These are phyloP conservation scores for Naganishia sp. DNA, from an alignment of 1,284 basidiomycete genomes.

Conservation along the genomic window DNA sequence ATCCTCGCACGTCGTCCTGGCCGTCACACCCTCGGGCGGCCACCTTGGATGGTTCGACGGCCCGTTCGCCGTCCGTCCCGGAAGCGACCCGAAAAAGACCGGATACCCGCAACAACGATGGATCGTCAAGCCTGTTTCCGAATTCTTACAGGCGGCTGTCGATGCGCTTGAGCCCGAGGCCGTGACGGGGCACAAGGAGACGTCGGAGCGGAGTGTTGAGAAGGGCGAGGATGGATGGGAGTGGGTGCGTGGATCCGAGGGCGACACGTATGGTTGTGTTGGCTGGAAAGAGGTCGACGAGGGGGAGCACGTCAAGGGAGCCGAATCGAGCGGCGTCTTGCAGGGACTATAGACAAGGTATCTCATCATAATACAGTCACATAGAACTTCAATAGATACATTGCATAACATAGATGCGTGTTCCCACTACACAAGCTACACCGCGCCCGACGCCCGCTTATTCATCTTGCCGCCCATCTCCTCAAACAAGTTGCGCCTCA, in stretches of 20 bases:
- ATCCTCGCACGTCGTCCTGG: slow-evolving; percentile 69
- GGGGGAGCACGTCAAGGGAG: slow-evolving; percentile 40
- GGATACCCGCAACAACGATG: slow-evolving; percentile 44
- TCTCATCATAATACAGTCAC: too few relatives aligned
- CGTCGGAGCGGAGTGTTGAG: slow-evolving; percentile 9
- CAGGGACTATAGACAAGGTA: slow-evolving; percentile 41
- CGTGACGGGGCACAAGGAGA: background rate
- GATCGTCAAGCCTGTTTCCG: slow-evolving; percentile 47
- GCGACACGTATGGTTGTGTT: slow-evolving; percentile 38
- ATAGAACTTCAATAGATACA: slow-evolving; percentile 9
- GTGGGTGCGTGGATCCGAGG: slow-evolving; percentile 38
- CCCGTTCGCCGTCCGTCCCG: slow-evolving; percentile 25
- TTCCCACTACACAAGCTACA: background rate
- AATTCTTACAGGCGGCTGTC: slow-evolving; percentile 46
- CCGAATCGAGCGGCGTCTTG: slow-evolving; percentile 40
- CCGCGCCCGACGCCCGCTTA: slow-evolving; percentile 10
- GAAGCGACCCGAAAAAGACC: slow-evolving; percentile 15
- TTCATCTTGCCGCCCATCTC: slow-evolving; percentile 26
- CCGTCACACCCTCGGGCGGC: slow-evolving; percentile 76
- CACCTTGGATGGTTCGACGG: slow-evolving; percentile 93
- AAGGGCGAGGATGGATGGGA: slow-evolving; percentile 39
- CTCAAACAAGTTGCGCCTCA: slow-evolving; percentile 18
- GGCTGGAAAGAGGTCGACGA: slow-evolving; percentile 47
- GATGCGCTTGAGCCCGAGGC: slow-evolving; percentile 28
- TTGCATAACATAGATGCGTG: slow-evolving; percentile 1